These are phyloP conservation scores for Tephrocybe sp. DNA, from an alignment of 768 basidiomycete species.

Conservation along the genomic window DNA sequence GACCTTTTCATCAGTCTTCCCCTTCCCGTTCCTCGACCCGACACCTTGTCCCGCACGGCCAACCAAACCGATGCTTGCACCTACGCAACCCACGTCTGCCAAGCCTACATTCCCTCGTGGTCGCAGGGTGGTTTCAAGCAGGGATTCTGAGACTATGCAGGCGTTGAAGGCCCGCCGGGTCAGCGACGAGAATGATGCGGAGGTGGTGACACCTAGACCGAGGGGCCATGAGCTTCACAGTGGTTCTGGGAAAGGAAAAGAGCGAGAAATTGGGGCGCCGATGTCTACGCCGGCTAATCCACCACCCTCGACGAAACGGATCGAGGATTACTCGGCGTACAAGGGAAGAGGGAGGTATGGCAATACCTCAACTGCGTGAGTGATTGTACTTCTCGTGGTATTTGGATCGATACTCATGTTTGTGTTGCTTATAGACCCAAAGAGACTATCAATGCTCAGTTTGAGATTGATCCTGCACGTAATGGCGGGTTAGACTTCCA, in stretches of 20 bases:
- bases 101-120: neutral
- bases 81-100: neutral
- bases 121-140: slow-evolving; percentile 14
- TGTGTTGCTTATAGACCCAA: slow-evolving; percentile 23
- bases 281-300: slow-evolving; percentile 24
- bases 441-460: slow-evolving; percentile 60
- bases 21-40: slow-evolving; percentile 16
- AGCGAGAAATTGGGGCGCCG: slow-evolving; percentile 1
- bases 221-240: neutral
- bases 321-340: slow-evolving; percentile 44
- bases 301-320: slow-evolving; percentile 18
- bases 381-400: slow-evolving; percentile 1
- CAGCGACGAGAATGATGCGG: slow-evolving; percentile 1
- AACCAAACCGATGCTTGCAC: neutral
- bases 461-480: slow-evolving; percentile 60
- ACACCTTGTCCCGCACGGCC: slow-evolving; percentile 12
- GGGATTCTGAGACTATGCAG: slow-evolving; percentile 12
- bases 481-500: slow-evolving; percentile 70
- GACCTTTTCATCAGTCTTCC: neutral
- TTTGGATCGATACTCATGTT: neutral
- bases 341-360: slow-evolving; percentile 66
- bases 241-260: neutral
- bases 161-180: slow-evolving; percentile 17
- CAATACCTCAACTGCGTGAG: slow-evolving; percentile 33
- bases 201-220: neutral